A percentile compares a stretch with the other conserved stretches of the same genome.
Evolutionary conservation across 179 eudicot genomes (phyloP).

Genomic region (Silene coronaria): DNA sequence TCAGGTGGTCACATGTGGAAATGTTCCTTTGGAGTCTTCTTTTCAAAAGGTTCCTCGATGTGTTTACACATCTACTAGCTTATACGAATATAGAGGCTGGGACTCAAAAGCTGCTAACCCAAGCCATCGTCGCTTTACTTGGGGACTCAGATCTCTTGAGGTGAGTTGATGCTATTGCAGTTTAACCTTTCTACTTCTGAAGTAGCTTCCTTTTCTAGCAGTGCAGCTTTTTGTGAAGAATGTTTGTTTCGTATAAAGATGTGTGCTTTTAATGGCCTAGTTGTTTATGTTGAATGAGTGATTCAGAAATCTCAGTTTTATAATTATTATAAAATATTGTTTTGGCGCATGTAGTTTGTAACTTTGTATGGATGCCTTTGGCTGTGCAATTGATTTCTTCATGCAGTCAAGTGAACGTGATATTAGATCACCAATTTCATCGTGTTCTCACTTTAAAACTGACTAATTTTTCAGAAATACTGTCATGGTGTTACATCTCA

Average conservation of each 20-base stretch:
- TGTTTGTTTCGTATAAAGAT: neutral
- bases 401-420: neutral
- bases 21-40: constrained; percentile 85
- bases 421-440: neutral
- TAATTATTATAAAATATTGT: neutral
- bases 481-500: neutral
- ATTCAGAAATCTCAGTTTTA: neutral
- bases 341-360: neutral
- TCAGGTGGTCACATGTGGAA: constrained; percentile 94
- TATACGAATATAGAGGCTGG: constrained; percentile 84
- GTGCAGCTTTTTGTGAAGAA: neutral
- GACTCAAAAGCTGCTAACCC: constrained; percentile 81
- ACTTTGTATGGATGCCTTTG: neutral
- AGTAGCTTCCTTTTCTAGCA: neutral
- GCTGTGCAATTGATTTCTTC: neutral
- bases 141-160: constrained; percentile 90
- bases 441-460: neutral
- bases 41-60: constrained; percentile 81
- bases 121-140: constrained; percentile 74
- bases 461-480: neutral
- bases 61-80: constrained; percentile 78
- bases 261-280: neutral
- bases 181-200: neutral
- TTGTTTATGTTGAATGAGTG: neutral
- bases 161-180: constrained; percentile 29